phyloP scores from a whole-genome alignment of 2,329 filamentous ascomycete species.

The Penicillium sclerotiorum region DNA sequence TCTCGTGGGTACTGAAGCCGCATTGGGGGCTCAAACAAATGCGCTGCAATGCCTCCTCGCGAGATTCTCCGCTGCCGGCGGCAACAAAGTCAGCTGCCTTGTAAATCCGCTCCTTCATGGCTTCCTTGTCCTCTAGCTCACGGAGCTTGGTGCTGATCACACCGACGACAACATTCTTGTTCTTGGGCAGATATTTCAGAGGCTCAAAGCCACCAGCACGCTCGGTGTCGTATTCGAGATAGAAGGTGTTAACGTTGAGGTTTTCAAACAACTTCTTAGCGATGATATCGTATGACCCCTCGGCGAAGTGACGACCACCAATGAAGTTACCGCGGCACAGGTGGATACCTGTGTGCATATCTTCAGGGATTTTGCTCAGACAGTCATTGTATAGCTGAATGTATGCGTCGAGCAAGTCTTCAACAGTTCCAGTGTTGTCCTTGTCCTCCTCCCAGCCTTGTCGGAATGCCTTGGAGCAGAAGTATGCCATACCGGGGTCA shows the following conservation, averaged over 20 bases:
- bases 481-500: constrained; percentile 69
- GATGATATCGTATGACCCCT: constrained; percentile 68
- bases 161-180: constrained; percentile 66
- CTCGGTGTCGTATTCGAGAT: constrained; percentile 69
- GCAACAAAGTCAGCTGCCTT: constrained; percentile 69
- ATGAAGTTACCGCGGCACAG: constrained; percentile 70
- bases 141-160: constrained; percentile 66
- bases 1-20: constrained; percentile 73
- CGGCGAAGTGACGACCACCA: constrained; percentile 65
- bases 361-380: constrained; percentile 62
- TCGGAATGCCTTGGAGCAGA: constrained; percentile 72
- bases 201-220: constrained; percentile 68
- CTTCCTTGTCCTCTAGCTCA: constrained; percentile 64
- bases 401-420: constrained; percentile 74
- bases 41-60: constrained; percentile 69
- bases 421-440: constrained; percentile 67
- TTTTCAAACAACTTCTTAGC: constrained; percentile 66
- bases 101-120: constrained; percentile 62
- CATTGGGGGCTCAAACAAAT: constrained; percentile 71
- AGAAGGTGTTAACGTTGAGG: constrained; percentile 67
- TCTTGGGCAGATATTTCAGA: constrained; percentile 60
- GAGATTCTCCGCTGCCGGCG: constrained; percentile 64
- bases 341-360: constrained; percentile 77
- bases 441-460: constrained; percentile 68
- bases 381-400: constrained; percentile 76